Evolutionary conservation across 768 basidiomycete genomes (phyloP).

Genomic region (Lactarius sp.): DNA sequence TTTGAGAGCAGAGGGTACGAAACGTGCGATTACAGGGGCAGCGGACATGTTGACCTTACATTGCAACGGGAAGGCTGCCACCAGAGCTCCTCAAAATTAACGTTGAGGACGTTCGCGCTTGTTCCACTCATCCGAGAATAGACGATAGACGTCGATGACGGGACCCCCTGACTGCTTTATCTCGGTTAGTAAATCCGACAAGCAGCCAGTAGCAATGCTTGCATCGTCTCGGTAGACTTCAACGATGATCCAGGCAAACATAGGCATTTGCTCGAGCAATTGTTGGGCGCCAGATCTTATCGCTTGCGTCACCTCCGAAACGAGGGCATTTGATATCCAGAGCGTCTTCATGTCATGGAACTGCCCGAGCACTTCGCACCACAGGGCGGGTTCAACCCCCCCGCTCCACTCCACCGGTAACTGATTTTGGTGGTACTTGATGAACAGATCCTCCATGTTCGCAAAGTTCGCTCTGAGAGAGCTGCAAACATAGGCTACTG

Average conservation of each 20-base stretch:
- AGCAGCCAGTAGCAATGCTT: background rate
- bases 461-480: background rate
- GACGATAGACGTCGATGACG: slow-evolving; percentile 1
- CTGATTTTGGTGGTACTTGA: slow-evolving; percentile 2
- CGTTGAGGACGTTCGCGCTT: background rate
- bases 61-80: background rate
- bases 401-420: background rate
- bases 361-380: background rate
- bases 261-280: background rate
- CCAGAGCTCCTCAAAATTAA: background rate
- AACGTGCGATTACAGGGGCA: too few relatives aligned
- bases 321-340: slow-evolving; percentile 7
- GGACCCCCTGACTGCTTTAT: background rate
- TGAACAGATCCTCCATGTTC: too few relatives aligned
- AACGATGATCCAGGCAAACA: slow-evolving; percentile 1
- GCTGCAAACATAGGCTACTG: background rate
- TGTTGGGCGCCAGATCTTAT: background rate
- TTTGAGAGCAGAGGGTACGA: too few relatives aligned
- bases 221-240: background rate
- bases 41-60: too few relatives aligned
- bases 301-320: background rate
- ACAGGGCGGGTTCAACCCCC: background rate
- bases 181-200: background rate
- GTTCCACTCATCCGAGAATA: slow-evolving; percentile 2
- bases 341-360: slow-evolving; percentile 3